Percentiles rank a stretch among this genome's conserved stretches.
These are phyloP conservation scores for Penicillium fimorum DNA, from an alignment of 495 filamentous ascomycete genomes.

Conservation along the genomic window DNA sequence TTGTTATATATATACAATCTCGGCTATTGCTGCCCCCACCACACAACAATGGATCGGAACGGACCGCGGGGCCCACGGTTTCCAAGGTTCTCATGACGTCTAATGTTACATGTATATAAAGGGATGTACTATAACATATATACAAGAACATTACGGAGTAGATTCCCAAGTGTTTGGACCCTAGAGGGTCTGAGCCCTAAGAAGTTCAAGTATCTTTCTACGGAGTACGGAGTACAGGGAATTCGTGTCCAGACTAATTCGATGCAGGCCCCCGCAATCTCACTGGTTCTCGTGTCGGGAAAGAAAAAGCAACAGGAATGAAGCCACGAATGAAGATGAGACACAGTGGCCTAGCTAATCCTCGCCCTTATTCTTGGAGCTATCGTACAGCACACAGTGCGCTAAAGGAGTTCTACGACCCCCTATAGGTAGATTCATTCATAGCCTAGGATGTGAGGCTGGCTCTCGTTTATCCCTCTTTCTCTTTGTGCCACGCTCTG, in stretches of 20 bases:
- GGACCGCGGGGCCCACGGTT: constrained; percentile 8
- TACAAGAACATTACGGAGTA: too few species aligned
- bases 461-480: not conserved
- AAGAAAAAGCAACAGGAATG: constrained; percentile 1
- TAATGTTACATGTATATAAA: too few species aligned
- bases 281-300: constrained; percentile 6
- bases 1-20: too few species aligned
- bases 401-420: not conserved
- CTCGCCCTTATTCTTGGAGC: constrained; percentile 3
- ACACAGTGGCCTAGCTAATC: constrained; percentile 1
- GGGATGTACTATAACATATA: too few species aligned
- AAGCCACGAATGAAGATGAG: constrained; percentile 7
- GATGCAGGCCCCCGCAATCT: constrained; percentile 7
- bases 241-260: constrained; percentile 10
- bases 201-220: not conserved
- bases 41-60: constrained; percentile 7
- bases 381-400: constrained; percentile 2
- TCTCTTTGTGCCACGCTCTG: not conserved
- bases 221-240: not conserved
- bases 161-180: constrained; percentile 6
- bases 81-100: not conserved
- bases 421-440: not conserved
- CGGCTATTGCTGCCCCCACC: not conserved
- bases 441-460: not conserved
- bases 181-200: constrained; percentile 3